Conservation (phyloP, 225 moss, liverwort and hornwort species). For the Sphagnum contortum region DNA sequence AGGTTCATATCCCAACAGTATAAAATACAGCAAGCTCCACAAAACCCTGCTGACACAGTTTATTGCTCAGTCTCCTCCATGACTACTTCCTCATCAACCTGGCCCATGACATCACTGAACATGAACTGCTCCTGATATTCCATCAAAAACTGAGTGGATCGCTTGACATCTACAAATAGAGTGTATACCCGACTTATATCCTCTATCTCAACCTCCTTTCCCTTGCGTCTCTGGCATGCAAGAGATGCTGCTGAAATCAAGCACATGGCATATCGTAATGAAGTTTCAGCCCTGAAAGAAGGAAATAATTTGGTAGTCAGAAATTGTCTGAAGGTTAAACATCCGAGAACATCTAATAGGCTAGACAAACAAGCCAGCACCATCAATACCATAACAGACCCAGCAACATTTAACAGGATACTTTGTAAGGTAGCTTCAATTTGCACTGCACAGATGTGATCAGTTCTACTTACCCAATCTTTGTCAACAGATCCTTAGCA, state of each 20-base stretch:
- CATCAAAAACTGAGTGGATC: constrained; percentile 76
- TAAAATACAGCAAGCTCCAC: too few relatives aligned
- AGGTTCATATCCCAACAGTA: too few relatives aligned
- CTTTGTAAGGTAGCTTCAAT: too few relatives aligned
- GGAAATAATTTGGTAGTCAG: constrained; percentile 1
- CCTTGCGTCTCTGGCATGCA: constrained; percentile 57
- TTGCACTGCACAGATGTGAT: too few relatives aligned
- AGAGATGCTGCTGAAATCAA: constrained; percentile 71
- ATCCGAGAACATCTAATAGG: too few relatives aligned
- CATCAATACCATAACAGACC: too few relatives aligned
- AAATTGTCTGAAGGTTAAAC: too few relatives aligned
- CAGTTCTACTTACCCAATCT: constrained; percentile 38
- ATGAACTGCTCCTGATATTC: constrained; percentile 84
- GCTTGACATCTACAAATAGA: constrained; percentile 68
- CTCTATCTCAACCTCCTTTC: constrained; percentile 74
- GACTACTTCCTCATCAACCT: constrained; percentile 32
- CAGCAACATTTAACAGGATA: too few relatives aligned
- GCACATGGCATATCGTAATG: constrained; percentile 63
- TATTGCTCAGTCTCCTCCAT: constrained; percentile 29
- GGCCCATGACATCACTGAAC: constrained; percentile 46
- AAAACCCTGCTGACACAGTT: background rate
- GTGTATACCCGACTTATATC: constrained; percentile 74
- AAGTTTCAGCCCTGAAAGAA: constrained; percentile 48
- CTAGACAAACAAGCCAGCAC: too few relatives aligned
- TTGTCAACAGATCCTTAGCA: constrained; percentile 56